Base-by-base conservation (phyloP, 2,329 filamentous ascomycete species). In the Aspergillus thermomutatus region DNA sequence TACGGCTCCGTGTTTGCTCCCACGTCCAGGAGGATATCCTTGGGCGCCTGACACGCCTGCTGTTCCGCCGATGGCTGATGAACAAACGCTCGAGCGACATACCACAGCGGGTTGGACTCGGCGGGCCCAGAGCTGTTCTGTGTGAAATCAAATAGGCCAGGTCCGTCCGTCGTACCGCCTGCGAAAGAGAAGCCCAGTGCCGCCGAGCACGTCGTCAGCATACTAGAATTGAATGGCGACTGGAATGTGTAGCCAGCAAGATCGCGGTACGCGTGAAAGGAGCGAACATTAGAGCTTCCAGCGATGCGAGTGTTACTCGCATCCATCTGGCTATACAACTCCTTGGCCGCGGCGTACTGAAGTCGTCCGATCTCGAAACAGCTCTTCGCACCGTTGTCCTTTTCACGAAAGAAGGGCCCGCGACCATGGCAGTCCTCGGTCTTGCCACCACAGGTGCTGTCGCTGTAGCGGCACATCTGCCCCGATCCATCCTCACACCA, bases 111-210 rank as follows among this genome's bases (percentile, higher is more conserved):
- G 61, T 89, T 92, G 23, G 82, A 83, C 43, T 87, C 83, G 0
- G 76, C 69, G 8, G 91, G 87, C n/a, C 87, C 87, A 0, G 87
- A 87, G 62, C 90, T 84, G 62, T 92, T 92, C 69, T 97, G 93
- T 1, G 90, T 94, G 71, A 97, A 97, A 74, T 97, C 93, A 67
- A 96, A 96, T 0, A 86, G 87, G 0, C 93, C 93, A 0, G 93
- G 92, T 5, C 93, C 91, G 71, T 97, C 93, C 0, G 91, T 90
- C 0, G 93, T 97, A 10, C 93, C 93, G 1, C 90, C 93, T 0
- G 93, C 93, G 70, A 97, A 97, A 0, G 90, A 92, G 70, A 94
- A 96, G 5, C 93, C 93, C 58, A 97, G 78, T 0, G 92, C 91
- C 0, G 92, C 92, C 3, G 92, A 88, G 65, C 93, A 97, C 0